Evolutionary conservation across 148 eudicot species (phyloP), one percentile per base, ranked within the genome.

Genomic region (Camellia sinensis): DNA sequence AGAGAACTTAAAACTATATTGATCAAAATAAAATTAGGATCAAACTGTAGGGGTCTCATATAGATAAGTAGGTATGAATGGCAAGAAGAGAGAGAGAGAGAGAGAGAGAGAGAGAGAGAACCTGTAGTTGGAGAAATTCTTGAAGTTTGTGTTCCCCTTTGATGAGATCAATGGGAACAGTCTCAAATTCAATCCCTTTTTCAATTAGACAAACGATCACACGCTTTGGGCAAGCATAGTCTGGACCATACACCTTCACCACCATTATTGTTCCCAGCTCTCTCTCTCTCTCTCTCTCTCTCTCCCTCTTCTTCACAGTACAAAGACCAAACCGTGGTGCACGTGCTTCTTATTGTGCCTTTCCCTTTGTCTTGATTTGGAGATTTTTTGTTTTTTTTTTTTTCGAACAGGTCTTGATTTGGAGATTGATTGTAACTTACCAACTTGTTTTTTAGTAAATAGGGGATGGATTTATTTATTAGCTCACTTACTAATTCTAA

Each of bases 171-270:
- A 86, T 60, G 41, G 79, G 78, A 37, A 82, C 79, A 4, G 69
- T 65, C 78, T 86, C 84, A 75, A 77, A 86, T 41, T 83, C 84
- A 19, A 83, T 54, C 13, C 50, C 57, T 67, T 86, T 86, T 75
- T 83, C 88, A 59, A 83, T 71, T 2, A 86, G 68, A 80, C 88
- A 86, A 52, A 65, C 82, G 14, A 86, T 75, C 6, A 86, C 88
- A 3, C 88, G 81, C 83, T 83, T 83, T 19, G 80, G n/a, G 0
- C 84, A 74, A 62, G 82, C 88, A 71, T 17, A 74, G 6, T 11
- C 82, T 37, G 86, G 84, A 11, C 86, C 88, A 71, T 86, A 86
- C 82, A 86, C 88, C 74, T 83, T 86, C 81, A 86, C 84, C 74
- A 64, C 88, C 88, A 83, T 86, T 40, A 4, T 67, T 69, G 29